Conservation (phyloP, 106 monocot species). For the Posidonia australis region DNA sequence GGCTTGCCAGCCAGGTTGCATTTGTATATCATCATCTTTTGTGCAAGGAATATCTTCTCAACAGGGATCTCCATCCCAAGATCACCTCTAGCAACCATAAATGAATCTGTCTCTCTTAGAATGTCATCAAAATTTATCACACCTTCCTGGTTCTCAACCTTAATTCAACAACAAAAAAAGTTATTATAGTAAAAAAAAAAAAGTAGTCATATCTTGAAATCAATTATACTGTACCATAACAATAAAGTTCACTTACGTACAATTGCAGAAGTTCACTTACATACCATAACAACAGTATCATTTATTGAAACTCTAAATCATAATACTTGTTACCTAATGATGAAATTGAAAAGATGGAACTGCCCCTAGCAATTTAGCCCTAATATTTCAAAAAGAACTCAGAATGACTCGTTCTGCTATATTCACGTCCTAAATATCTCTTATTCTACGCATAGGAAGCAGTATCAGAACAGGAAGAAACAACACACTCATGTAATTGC, state of each 20-base stretch:
- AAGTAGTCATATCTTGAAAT: neutral
- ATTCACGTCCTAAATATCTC: too few species aligned
- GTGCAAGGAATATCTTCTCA: constrained; percentile 36
- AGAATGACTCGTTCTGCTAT: too few species aligned
- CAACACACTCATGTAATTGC: neutral
- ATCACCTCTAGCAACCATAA: constrained; percentile 34
- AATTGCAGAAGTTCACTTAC: neutral
- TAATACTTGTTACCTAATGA: too few species aligned
- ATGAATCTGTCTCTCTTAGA: constrained; percentile 26
- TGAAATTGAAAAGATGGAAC: too few species aligned
- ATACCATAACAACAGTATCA: too few species aligned
- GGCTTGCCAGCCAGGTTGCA: constrained; percentile 37
- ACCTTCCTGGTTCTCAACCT: constrained; percentile 39
- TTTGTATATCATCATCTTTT: constrained; percentile 51
- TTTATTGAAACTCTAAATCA: too few species aligned
- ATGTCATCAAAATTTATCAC: constrained; percentile 35
- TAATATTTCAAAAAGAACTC: too few species aligned
- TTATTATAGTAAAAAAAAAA: neutral
- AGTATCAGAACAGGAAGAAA: too few species aligned
- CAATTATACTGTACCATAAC: neutral
- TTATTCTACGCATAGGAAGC: too few species aligned
- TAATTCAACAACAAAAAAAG: neutral
- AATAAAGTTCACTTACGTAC: neutral
- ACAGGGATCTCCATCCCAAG: constrained; percentile 36
- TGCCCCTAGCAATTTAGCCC: too few species aligned